phyloP scores from a whole-genome alignment of 257 asterid genomes.

The Cruciata laevipes region DNA sequence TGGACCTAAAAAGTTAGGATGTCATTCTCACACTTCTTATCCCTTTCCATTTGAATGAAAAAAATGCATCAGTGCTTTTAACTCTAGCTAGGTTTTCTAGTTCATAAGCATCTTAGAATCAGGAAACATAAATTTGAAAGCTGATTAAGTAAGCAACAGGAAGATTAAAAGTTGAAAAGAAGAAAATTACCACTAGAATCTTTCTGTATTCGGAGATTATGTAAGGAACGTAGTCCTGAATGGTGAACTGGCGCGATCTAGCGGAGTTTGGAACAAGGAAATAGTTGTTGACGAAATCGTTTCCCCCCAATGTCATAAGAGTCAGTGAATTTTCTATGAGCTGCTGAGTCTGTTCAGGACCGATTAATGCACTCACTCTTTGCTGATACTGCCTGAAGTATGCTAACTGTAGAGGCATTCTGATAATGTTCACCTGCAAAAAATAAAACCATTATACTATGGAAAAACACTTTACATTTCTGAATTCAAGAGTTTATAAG shows the following conservation, averaged over 20 bases:
- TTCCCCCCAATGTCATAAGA: conserved; percentile 79
- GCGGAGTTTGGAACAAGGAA: conserved; percentile 61
- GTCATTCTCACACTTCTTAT: neutral
- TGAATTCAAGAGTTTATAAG: neutral
- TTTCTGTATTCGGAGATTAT: conserved; percentile 68
- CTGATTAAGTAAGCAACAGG: neutral
- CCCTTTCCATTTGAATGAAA: neutral
- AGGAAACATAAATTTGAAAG: neutral
- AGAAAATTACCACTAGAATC: conserved; percentile 40
- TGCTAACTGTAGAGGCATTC: conserved; percentile 48
- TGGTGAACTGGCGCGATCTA: conserved; percentile 54
- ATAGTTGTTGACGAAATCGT: conserved; percentile 85
- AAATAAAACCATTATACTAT: neutral
- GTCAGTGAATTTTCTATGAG: conserved; percentile 58
- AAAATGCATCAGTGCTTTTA: neutral
- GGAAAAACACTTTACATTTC: neutral
- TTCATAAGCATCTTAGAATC: neutral
- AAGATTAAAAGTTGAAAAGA: neutral
- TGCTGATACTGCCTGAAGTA: conserved; percentile 58
- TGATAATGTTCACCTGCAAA: conserved; percentile 61
- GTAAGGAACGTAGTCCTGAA: conserved; percentile 49
- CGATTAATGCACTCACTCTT: conserved; percentile 46
- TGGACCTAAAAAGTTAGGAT: neutral
- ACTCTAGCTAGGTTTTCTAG: neutral
- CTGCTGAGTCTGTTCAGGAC: conserved; percentile 30